Conservation (phyloP, 2,329 filamentous ascomycete genomes). For the Annulohypoxylon truncatum region DNA sequence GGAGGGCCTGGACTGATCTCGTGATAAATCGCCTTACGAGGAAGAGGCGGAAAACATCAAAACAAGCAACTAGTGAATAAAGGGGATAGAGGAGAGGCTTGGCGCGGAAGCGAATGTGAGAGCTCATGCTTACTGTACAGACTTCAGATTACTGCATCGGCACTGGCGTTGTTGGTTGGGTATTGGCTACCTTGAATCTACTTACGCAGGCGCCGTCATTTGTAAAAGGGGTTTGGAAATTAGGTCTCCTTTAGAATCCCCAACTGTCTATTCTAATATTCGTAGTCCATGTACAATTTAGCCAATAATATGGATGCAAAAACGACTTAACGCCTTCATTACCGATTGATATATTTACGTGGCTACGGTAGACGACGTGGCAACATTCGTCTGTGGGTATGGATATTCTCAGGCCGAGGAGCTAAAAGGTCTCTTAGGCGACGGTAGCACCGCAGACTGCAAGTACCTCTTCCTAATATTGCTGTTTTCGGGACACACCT, state of each 20-base stretch:
- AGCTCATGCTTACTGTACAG: not conserved
- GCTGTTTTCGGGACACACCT: slow-evolving; percentile 44
- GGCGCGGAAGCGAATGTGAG: not conserved
- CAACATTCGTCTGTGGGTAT: no score
- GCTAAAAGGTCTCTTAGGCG: slow-evolving; percentile 42
- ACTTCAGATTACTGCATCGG: slow-evolving; percentile 40
- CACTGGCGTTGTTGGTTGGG: slow-evolving; percentile 45
- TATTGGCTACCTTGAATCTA: slow-evolving; percentile 18
- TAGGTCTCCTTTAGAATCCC: not conserved
- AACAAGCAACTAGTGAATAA: not conserved
- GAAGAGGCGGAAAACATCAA: not conserved
- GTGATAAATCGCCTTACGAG: not conserved
- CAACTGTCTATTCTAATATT: not conserved
- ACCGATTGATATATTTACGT: no score
- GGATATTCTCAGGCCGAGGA: no score
- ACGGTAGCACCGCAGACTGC: slow-evolving; percentile 43
- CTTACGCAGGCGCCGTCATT: slow-evolving; percentile 15
- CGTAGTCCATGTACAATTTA: not conserved
- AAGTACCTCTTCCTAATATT: slow-evolving; percentile 44
- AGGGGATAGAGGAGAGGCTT: not conserved
- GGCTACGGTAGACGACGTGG: no score
- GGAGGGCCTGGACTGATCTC: slow-evolving; percentile 34
- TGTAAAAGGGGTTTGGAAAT: slow-evolving; percentile 2
- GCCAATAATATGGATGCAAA: not conserved
- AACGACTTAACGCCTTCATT: not conserved